Percentiles rank a stretch among this genome's conserved stretches.
Evolutionary conservation across 371 early-diverging fungal species (phyloP).

Genomic region (Mortierella sp.): DNA sequence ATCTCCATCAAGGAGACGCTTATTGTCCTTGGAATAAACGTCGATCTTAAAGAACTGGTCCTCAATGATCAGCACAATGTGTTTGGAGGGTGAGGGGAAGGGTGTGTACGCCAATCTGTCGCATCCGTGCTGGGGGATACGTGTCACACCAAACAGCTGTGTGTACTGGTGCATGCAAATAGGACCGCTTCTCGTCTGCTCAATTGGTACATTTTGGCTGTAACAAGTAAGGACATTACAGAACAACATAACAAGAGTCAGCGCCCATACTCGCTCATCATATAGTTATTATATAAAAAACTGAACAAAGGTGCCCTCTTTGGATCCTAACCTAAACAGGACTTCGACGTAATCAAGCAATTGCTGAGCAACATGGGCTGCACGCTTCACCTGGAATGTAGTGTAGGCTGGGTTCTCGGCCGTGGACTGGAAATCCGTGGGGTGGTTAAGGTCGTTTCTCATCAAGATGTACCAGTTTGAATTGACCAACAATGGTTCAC

Average conservation of each 20-base stretch:
- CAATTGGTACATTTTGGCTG: slow-evolving; percentile 65
- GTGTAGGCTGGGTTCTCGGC: slow-evolving; percentile 63
- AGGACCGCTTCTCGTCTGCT: slow-evolving; percentile 63
- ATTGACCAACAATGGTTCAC: slow-evolving; percentile 89
- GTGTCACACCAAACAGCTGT: slow-evolving; percentile 79
- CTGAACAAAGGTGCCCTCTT: not conserved
- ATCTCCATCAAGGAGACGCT: slow-evolving; percentile 68
- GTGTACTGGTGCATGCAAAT: slow-evolving; percentile 91
- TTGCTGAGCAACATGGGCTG: slow-evolving; percentile 82
- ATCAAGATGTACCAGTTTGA: slow-evolving; percentile 89
- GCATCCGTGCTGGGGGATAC: slow-evolving; percentile 80
- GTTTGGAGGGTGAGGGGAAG: slow-evolving; percentile 63
- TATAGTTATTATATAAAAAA: too few species aligned
- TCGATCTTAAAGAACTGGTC: slow-evolving; percentile 85
- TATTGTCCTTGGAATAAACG: slow-evolving; percentile 63
- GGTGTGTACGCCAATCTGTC: slow-evolving; percentile 66
- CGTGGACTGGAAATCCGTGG: slow-evolving; percentile 60
- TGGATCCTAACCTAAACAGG: slow-evolving; percentile 70
- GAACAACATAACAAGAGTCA: too few species aligned
- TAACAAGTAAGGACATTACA: too few species aligned
- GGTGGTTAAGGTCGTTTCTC: slow-evolving; percentile 76
- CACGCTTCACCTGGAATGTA: slow-evolving; percentile 84
- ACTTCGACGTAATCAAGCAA: slow-evolving; percentile 79
- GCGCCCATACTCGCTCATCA: too few species aligned
- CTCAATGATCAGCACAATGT: slow-evolving; percentile 78